Base-by-base conservation (phyloP, 768 basidiomycete genomes). In the Boletus sp. region DNA sequence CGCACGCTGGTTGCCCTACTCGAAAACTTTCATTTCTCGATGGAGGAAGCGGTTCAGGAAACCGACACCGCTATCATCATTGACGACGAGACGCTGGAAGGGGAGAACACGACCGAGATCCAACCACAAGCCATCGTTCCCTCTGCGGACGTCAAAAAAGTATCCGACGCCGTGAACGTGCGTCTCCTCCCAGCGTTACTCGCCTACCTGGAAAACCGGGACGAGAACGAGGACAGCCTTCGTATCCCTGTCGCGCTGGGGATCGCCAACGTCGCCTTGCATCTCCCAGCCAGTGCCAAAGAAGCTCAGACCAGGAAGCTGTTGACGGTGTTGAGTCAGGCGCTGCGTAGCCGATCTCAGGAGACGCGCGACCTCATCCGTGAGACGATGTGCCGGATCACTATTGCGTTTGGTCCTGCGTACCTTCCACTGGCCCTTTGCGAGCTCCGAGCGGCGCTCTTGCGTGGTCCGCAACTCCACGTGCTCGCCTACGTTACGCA, bases 391-490 rank as follows among this genome's bases (percentile, higher is more conserved):
- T 87, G 84, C 66, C 89, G 88, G 47, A 93, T 98, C 44, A 84
- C 83, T 1, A 77, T 86, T 11, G 78, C 78, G 20, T 75, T 94
- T 7, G 94, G 92, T 0, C 82, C 90, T 0, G 72, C 78, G 0
- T 92, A 90, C 68, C 83, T 98, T 9, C 81, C 87, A 0, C 71
- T 84, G 17, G 77, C 90, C 30, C 73, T 98, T 37, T 84, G 83
- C 39, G 94, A 98, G 68, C 76, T 98, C 49, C 82, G 90, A 17
- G 83, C 78, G 1, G 92, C 95, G 1, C 82, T 99, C 30, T 65
- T 84, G 35, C 90, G 95, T 18, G 97, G 97, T 7, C 95, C 97
- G 1, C 96, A 98, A 54, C 81, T 98, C 0, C 95, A 99, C 69
- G 84, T 98, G 17, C 78, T 98, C 30, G 94, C 95, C 1, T 90